Conservation (phyloP, 768 basidiomycete species). For the Lactarius akahatsu region DNA sequence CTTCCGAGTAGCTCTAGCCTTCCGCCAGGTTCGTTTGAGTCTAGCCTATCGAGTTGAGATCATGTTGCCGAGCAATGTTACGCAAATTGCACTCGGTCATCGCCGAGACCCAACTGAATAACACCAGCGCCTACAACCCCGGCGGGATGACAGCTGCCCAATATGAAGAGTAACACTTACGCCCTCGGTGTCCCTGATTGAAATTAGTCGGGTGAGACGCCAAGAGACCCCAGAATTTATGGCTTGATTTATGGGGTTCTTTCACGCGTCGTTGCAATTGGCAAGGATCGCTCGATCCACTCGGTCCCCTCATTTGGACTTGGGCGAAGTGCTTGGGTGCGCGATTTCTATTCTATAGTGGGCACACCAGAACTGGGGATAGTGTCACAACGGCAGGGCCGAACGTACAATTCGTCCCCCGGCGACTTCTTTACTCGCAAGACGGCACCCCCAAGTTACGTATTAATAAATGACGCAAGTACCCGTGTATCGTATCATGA, state of each 20-base stretch:
- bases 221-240: too few relatives aligned
- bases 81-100: neutral
- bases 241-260: too few relatives aligned
- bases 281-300: neutral
- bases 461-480: neutral
- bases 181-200: too few relatives aligned
- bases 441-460: neutral
- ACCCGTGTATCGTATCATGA: conserved; percentile 33
- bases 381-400: neutral
- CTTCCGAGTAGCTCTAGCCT: neutral
- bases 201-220: too few relatives aligned
- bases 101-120: too few relatives aligned
- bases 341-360: neutral
- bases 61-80: neutral
- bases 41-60: neutral
- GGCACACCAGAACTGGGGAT: neutral
- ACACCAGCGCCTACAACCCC: neutral
- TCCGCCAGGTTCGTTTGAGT: neutral
- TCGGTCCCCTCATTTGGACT: neutral
- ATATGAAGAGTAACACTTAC: too few relatives aligned
- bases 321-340: neutral
- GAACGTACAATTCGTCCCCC: neutral
- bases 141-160: too few relatives aligned
- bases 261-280: too few relatives aligned
- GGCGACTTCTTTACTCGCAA: neutral